These are phyloP conservation scores for Suhomyces coccinellae DNA, from an alignment of 1,139 yeast genomes.

Conservation along the genomic window DNA sequence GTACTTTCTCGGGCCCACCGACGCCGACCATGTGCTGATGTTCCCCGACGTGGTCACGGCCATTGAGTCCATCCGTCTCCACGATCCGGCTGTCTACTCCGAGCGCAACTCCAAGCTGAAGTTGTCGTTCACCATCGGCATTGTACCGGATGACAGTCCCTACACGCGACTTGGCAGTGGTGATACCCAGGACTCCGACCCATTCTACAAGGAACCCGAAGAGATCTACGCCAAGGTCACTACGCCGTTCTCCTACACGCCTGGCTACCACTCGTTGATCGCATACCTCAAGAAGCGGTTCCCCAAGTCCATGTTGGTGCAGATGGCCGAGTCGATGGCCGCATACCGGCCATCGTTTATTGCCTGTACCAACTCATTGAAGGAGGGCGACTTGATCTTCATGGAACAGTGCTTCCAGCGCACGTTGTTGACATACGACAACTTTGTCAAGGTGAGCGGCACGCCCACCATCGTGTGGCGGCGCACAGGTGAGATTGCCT, in stretches of 20 bases:
- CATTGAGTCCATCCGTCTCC: constrained; percentile 42
- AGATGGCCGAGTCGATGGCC: constrained; percentile 88
- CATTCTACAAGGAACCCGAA: constrained; percentile 62
- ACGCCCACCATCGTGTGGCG: constrained; percentile 97
- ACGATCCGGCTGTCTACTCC: constrained; percentile 43
- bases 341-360: constrained; percentile 88
- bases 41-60: constrained; percentile 59
- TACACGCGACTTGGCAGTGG: constrained; percentile 21
- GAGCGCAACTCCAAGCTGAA: constrained; percentile 46
- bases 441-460: constrained; percentile 78
- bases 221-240: constrained; percentile 76
- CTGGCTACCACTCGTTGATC: constrained; percentile 83
- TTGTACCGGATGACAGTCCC: constrained; percentile 39
- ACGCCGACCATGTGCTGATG: constrained; percentile 32
- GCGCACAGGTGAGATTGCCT: constrained; percentile 91
- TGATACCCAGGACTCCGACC: constrained; percentile 19
- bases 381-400: constrained; percentile 87
- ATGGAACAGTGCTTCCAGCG: constrained; percentile 97
- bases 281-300: constrained; percentile 73
- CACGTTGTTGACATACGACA: constrained; percentile 83
- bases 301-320: constrained; percentile 65
- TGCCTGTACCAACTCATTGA: constrained; percentile 84
- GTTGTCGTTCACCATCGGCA: constrained; percentile 57
- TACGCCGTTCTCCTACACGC: constrained; percentile 82
- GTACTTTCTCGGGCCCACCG: constrained; percentile 55